Evolutionary conservation across 1,284 basidiomycete genomes (phyloP), one percentile per base, ranked within the genome.

Genomic region (Leccinum pallidistipes): DNA sequence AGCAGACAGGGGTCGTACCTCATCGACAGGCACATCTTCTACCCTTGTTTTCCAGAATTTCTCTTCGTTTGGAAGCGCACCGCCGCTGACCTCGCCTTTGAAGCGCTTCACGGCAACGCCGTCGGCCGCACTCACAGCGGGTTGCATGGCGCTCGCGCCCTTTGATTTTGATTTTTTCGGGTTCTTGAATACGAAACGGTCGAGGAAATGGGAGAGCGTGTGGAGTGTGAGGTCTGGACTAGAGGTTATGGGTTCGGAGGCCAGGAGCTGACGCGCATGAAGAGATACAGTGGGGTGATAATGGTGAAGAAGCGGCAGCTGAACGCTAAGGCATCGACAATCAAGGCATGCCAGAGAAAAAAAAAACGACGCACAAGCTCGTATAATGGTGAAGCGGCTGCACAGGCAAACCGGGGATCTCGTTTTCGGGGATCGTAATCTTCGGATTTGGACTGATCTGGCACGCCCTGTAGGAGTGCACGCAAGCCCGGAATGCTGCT

Each of bases 111-210:
- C 90, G 60, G 78, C 84, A 50, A 79, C 79, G 4, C 86, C 84
- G n/a, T 87, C 86, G 16, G 81, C 64, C 2, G 84, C 83, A 57
- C 82, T 84, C 2, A 91, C 90, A 7, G 88, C 86, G n/a, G 95
- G 95, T 78, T 99, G 97, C 97, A 99, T 99, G 64, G 92, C 91
- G 63, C 91, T 93, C 2, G 88, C 83, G 24, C 95, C 92, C 66
- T 90, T 91, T 3, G 86, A 77, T 51, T 83, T 86, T 0, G 76
- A 72, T 77, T 96, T 94, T 81, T 98, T 99, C 2, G 96, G 91
- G 74, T 98, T 98, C 73, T 95, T 94, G 81, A 95, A 98, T 32
- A 98, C 92, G 66, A 86, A 87, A 3, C 87, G 80, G 71, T 97
- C 95, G 36, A 97, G 82, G 83, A 97, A 97, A 69, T 94, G 94